Evolutionary conservation across 495 filamentous ascomycete species (phyloP), one percentile per base, ranked within the genome.

Genomic region (Diplogelasinospora grovesii): DNA sequence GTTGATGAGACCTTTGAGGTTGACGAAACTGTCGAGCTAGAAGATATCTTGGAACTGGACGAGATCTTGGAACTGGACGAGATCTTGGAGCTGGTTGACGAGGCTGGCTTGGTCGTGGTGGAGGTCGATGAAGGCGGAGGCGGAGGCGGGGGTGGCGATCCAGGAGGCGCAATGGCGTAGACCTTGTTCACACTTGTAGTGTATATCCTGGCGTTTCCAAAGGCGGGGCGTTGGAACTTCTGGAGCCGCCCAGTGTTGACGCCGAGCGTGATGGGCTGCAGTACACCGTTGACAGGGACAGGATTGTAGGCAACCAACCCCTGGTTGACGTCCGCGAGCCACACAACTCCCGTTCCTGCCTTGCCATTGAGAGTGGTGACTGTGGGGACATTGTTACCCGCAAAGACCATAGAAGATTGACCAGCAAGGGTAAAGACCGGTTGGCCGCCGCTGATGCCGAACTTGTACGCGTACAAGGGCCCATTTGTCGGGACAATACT

Each of bases 211-310:
- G 50, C 59, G 46, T 74, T 53, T 16, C 71, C 70, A 46, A 74
- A 74, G 1, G 57, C 59, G 6, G 71, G 67, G 1, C 70, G 56
- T 9, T 59, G 56, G 36, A 73, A 74, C 48, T 73, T 74, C 6
- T 59, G 57, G 11, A 62, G 19, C 0, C 63, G 56, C 7, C 49
- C 52, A 8, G 54, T 62, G 24, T 54, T 48, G 3, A 63, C 59
- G 11, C 25, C 38, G 5, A 69, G 19, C 16, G 46, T 52, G 39
- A 73, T 64, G 4, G 46, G 54, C 14, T 53, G 46, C 26, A 73
- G 30, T 8, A 51, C 50, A 1, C 66, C 66, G 41, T 63, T 55
- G 5, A 44, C 49, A 7, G 65, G 65, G 1, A 67, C 59, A 6
- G 65, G 64, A 19, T 63, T 50, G 27, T 43, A 36, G 9, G 33